Conservation (phyloP, 768 basidiomycete species). For the Lanmaoa pseudosensibilis region DNA sequence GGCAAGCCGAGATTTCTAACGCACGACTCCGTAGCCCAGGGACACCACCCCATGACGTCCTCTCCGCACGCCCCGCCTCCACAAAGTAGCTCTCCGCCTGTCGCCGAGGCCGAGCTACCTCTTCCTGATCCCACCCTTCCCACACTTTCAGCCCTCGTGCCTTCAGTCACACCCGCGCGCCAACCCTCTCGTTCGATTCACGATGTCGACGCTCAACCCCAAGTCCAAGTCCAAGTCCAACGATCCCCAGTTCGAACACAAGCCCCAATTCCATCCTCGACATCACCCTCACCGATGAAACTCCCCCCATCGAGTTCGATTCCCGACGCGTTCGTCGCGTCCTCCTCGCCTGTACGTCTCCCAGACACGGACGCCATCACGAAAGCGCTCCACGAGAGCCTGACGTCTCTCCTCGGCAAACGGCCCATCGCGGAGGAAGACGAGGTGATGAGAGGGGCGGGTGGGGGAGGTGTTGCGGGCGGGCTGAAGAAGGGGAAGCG, state of each 20-base stretch:
- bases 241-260: background rate
- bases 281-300: constrained; percentile 53
- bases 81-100: constrained; percentile 30
- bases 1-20: constrained; percentile 38
- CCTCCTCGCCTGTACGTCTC: constrained; percentile 35
- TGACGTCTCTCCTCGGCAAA: constrained; percentile 70
- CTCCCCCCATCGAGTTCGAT: constrained; percentile 26
- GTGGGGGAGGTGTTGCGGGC: background rate
- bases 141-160: background rate
- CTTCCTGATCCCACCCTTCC: constrained; percentile 4
- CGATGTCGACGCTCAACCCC: constrained; percentile 29
- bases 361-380: constrained; percentile 47
- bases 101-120: constrained; percentile 1
- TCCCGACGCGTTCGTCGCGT: constrained; percentile 12
- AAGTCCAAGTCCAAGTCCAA: constrained; percentile 1
- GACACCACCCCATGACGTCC: constrained; percentile 1
- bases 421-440: constrained; percentile 49
- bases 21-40: constrained; percentile 6
- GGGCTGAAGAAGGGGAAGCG: constrained; percentile 35
- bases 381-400: constrained; percentile 66
- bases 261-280: constrained; percentile 59
- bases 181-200: constrained; percentile 10
- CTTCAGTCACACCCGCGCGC: background rate
- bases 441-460: constrained; percentile 14
- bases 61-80: constrained; percentile 26